Base-by-base conservation (phyloP, 2,329 filamentous ascomycete species). In the Ascosphaera apis region DNA sequence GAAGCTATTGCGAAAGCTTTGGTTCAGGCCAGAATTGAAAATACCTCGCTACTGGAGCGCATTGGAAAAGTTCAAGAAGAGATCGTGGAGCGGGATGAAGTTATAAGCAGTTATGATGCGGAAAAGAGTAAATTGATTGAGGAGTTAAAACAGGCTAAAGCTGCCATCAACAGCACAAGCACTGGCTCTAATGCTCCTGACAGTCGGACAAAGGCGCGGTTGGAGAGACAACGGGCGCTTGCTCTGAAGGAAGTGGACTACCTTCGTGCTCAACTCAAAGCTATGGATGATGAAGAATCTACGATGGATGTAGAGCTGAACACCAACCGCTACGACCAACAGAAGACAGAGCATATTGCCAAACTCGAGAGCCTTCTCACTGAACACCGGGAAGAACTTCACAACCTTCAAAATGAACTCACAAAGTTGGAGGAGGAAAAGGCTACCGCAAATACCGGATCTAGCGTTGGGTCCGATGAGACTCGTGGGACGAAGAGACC, bases 201-300 rank as follows among this genome's bases (percentile, higher is more conserved):
- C 47, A 77, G 51, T 41, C 69, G 83, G 55, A 66, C 69, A 1
- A 74, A 72, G 31, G 61, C 77, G 36, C 70, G 88, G 21, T 60
- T 93, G 0, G 86, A 98, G 47, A 68, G 88, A 39, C 86, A 95
- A 51, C 78, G 81, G 39, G 70, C 67, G 1, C 66, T 98, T 5
- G 82, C 84, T 0, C 66, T 82, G 16, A 93, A 93, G 50, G 91
- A 98, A 52, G 81, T 88, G 0, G 84, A 93, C 45, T 92, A 91
- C 51, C 66, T 98, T 4, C 78, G 88, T 15, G 86, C 82, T 0
- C 88, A 98, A 53, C 66, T 95, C 37, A 84, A 84, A 56, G 76
- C 79, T 0, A 77, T 91, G 40, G 81, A 95, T 47, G 69, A 72
- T 1, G 88, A 98, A 53, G 84, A 95, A 47, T 70, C 72, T 36